These are phyloP conservation scores for Rugiboletus extremiorientalis DNA, from an alignment of 1,284 basidiomycete species.

Conservation along the genomic window DNA sequence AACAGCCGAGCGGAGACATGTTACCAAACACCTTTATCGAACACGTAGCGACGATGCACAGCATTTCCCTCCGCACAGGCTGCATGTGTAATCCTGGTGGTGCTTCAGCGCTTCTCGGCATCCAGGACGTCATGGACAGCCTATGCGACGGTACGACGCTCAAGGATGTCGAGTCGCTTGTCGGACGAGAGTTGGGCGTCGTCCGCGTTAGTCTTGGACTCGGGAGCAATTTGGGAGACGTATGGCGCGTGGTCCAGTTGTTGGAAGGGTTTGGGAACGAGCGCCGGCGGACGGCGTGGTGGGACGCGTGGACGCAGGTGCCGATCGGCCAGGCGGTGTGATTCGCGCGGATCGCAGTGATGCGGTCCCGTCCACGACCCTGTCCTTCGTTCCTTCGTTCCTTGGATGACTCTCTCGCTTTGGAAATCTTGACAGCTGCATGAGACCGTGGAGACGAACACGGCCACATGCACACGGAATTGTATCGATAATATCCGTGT, in stretches of 20 bases:
- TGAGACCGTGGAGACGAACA: too few relatives aligned
- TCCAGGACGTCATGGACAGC: slow-evolving; percentile 64
- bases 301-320: slow-evolving; percentile 37
- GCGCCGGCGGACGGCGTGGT: slow-evolving; percentile 41
- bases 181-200: slow-evolving; percentile 70
- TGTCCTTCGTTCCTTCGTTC: too few relatives aligned
- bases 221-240: slow-evolving; percentile 72
- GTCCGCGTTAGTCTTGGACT: slow-evolving; percentile 75
- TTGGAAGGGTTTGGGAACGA: slow-evolving; percentile 49
- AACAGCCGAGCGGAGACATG: slow-evolving; percentile 60
- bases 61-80: slow-evolving; percentile 75
- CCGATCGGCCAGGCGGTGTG: slow-evolving; percentile 33
- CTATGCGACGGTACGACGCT: slow-evolving; percentile 61
- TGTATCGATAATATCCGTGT: too few relatives aligned
- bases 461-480: too few relatives aligned
- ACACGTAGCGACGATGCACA: slow-evolving; percentile 58
- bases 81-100: slow-evolving; percentile 87
- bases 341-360: too few relatives aligned
- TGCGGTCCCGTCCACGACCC: too few relatives aligned
- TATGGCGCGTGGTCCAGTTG: slow-evolving; percentile 66
- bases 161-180: slow-evolving; percentile 55
- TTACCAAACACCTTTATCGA: slow-evolving; percentile 72
- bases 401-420: too few relatives aligned
- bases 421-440: too few relatives aligned
- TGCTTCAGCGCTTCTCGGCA: slow-evolving; percentile 65